Evolutionary conservation across 1,284 basidiomycete genomes (phyloP).

Genomic region (Athelia sp.): DNA sequence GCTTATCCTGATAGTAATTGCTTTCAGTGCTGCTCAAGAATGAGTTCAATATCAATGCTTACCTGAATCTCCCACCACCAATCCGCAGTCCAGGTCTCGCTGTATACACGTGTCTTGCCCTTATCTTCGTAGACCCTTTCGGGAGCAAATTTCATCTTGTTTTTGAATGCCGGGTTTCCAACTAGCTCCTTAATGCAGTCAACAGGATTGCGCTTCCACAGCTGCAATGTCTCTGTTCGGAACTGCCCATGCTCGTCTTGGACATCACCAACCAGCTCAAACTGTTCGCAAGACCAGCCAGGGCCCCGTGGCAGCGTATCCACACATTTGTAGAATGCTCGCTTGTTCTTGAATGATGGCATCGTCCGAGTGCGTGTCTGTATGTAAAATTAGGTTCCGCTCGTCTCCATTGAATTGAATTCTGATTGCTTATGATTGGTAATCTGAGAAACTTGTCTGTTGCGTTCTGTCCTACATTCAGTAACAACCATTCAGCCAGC

Average conservation of each 20-base stretch:
- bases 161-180: conserved; percentile 19
- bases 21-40: not conserved
- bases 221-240: conserved; percentile 14
- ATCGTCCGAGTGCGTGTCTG: not conserved
- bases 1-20: conserved; percentile 12
- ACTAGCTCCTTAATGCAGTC: conserved; percentile 18
- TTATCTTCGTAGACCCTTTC: conserved; percentile 23
- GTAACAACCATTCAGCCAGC: conserved; percentile 1
- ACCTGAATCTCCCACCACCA: conserved; percentile 39
- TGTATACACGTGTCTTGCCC: conserved; percentile 17
- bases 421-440: not conserved
- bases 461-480: not conserved
- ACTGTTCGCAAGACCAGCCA: conserved; percentile 11
- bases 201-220: conserved; percentile 22
- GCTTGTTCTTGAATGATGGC: conserved; percentile 1
- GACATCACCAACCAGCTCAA: conserved; percentile 20
- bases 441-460: conserved; percentile 1
- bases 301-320: not conserved
- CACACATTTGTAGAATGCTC: not conserved
- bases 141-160: conserved; percentile 24
- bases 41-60: conserved; percentile 2
- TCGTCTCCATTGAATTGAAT: not conserved
- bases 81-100: conserved; percentile 37
- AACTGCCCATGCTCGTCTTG: conserved; percentile 15
- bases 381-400: not conserved